phyloP scores from a whole-genome alignment of 1,139 yeast genomes.

The Saccharomyces hybrid region DNA sequence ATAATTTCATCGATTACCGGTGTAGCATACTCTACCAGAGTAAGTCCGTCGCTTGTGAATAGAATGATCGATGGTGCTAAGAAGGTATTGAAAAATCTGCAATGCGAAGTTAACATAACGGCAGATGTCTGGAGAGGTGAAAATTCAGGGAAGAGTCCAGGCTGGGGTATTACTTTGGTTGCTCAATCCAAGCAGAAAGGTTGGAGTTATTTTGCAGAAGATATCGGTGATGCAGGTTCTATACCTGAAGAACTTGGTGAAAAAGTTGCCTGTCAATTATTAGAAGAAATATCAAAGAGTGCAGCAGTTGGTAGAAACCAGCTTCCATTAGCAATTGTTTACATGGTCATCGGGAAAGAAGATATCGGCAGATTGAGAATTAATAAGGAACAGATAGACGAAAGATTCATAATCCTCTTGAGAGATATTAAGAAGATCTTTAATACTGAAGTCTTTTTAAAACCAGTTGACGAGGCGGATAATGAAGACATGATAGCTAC shows the following conservation, averaged over 20 bases:
- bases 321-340: conserved; percentile 55
- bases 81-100: conserved; percentile 59
- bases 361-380: conserved; percentile 84
- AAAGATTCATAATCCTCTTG: conserved; percentile 49
- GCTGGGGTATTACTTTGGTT: conserved; percentile 85
- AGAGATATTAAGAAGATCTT: conserved; percentile 73
- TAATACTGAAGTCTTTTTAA: conserved; percentile 72
- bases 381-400: conserved; percentile 67
- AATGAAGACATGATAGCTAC: conserved; percentile 56
- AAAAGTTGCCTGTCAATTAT: conserved; percentile 61
- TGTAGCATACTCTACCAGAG: conserved; percentile 91
- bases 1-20: conserved; percentile 80
- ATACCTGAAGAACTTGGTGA: conserved; percentile 88
- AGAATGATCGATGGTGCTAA: conserved; percentile 85
- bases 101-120: conserved; percentile 86
- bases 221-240: conserved; percentile 66
- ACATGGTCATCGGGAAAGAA: conserved; percentile 90
- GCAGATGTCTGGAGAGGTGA: conserved; percentile 98
- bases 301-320: conserved; percentile 73
- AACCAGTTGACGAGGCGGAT: conserved; percentile 53
- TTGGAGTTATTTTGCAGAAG: conserved; percentile 80
- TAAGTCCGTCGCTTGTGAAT: conserved; percentile 89
- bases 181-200: conserved; percentile 85
- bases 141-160: conserved; percentile 91
- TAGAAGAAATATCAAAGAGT: conserved; percentile 66